Evolutionary conservation across 192 early-diverging fungal species (phyloP), one percentile per base, ranked within the genome.

Genomic region (Fimicolochytrium jonesii): DNA sequence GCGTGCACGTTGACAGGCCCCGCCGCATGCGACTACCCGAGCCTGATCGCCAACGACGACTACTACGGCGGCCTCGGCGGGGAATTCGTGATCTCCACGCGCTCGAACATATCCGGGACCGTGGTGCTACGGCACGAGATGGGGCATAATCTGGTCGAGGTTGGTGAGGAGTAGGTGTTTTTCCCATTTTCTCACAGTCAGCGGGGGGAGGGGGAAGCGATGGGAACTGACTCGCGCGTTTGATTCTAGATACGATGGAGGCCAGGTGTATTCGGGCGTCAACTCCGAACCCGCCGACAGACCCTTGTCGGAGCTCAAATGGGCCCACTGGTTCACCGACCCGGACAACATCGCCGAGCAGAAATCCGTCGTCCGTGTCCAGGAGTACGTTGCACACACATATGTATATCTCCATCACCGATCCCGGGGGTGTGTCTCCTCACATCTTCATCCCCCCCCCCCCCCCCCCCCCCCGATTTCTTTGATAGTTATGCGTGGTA

Each of bases 41-140:
- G 71, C 18, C 61, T 85, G 45, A 85, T 85, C 47, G 83, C 69
- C 34, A 85, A 85, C 51, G 78, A 80, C 45, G 69, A 69, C 6
- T 85, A 74, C 53, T 85, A 84, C 61, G 83, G 83, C 47, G 83
- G 83, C 3, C 72, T 85, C 13, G 83, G 83, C 25, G 83, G 83
- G 20, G 81, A 85, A 56, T 85, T 85, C 67, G 75, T 76, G 33
- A 85, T 85, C 59, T 75, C 77, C 11, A 85, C 83, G 2, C 56
- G 67, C 5, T 64, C 11, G 17, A 63, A 74, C 34, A 83, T 74
- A 17, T 73, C 72, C 2, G 83, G 83, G 17, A 81, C 83, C 0
- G 46, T 85, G 22, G 83, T 85, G 4, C 56, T 84, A n/a, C 76
- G 83, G 6, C 83, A 85, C 43, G 83, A 85, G 46, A 59, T 77